A percentile compares a stretch with the other conserved stretches of the same genome.
phyloP scores from a whole-genome alignment of 2,329 filamentous ascomycete species.

The Rutstroemia sp. region DNA sequence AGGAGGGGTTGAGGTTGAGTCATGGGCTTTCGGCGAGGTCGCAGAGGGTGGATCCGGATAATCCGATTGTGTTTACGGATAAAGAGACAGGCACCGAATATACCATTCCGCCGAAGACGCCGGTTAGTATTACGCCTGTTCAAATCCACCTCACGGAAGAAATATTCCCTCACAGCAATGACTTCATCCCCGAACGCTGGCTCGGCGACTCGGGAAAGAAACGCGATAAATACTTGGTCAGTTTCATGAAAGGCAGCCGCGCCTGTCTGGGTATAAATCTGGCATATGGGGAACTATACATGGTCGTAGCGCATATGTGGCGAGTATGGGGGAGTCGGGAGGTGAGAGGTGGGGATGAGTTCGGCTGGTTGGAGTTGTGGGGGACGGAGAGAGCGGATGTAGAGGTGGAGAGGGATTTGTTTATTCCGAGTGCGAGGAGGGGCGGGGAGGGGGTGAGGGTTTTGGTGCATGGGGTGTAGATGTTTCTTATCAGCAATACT shows the following conservation, averaged over 20 bases:
- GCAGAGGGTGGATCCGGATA: too few species aligned
- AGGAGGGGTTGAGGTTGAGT: too few species aligned
- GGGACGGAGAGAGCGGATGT: background rate
- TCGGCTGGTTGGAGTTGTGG: background rate
- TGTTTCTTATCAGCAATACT: too few species aligned
- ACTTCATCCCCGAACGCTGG: background rate
- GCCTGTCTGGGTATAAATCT: background rate
- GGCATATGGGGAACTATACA: background rate
- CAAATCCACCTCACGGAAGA: background rate
- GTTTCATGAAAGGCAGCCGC: background rate
- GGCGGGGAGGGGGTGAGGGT: background rate
- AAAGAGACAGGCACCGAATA: too few species aligned
- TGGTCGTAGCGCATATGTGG: background rate
- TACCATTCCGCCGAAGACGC: background rate
- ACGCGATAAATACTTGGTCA: background rate
- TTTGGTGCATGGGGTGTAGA: too few species aligned
- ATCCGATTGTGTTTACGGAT: too few species aligned
- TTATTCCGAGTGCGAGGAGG: background rate
- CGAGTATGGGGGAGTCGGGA: background rate
- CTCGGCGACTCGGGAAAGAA: background rate
- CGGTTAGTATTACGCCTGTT: background rate
- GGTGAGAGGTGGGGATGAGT: background rate
- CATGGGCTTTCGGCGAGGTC: too few species aligned
- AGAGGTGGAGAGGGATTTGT: background rate
- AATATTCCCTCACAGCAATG: background rate